phyloP scores from a whole-genome alignment of 257 asterid genomes.

The Jacaranda copaia region DNA sequence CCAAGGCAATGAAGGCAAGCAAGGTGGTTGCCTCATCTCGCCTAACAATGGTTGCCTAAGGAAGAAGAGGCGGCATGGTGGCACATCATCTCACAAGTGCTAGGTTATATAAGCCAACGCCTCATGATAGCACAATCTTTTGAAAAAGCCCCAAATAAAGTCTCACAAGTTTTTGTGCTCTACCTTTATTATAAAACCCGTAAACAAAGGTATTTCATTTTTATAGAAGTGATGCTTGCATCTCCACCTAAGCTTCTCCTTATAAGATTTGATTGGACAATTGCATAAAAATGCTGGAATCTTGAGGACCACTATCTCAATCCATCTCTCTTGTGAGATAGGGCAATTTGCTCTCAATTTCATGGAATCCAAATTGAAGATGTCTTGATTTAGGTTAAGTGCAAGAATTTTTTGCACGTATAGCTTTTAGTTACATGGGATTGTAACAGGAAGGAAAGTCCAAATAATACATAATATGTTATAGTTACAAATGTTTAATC shows the following conservation, averaged over 20 bases:
- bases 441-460: background rate
- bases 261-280: background rate
- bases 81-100: background rate
- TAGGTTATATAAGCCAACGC: too few relatives aligned
- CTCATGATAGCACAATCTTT: too few relatives aligned
- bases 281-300: background rate
- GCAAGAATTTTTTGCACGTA: background rate
- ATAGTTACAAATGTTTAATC: too few relatives aligned
- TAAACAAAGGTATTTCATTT: background rate
- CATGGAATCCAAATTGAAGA: background rate
- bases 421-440: background rate
- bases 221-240: background rate
- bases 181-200: too few relatives aligned
- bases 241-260: constrained; percentile 8
- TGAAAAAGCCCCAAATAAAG: background rate
- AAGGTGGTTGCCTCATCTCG: too few relatives aligned
- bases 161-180: background rate
- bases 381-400: background rate
- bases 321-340: background rate
- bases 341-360: background rate
- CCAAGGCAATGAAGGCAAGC: too few relatives aligned
- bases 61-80: too few relatives aligned
- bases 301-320: constrained; percentile 15
- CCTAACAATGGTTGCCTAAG: too few relatives aligned
- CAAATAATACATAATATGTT: too few relatives aligned